Evolutionary conservation across 2,329 filamentous ascomycete genomes (phyloP), one percentile per base, ranked within the genome.

Genomic region (Colletotrichum ledebouriae): DNA sequence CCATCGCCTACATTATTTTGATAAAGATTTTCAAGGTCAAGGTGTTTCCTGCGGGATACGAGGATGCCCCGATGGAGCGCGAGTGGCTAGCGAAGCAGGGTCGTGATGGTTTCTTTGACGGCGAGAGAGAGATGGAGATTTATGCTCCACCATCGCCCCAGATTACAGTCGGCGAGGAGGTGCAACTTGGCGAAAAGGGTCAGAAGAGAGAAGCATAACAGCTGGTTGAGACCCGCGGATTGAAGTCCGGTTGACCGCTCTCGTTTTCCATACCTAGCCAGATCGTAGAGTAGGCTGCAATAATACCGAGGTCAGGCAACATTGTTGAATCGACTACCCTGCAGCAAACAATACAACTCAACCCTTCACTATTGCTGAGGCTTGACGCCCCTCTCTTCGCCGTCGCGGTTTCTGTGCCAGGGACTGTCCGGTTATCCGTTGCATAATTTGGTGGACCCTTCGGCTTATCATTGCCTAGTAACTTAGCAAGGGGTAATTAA

Each of bases 21-120:
- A 62, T 59, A 1, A 41, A 50, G 6, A 63, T 77, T 29, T 63
- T 73, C 47, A 75, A 73, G 64, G 63, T 56, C 6, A 65, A 62
- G 50, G 60, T 76, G 15, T 73, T 73, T 22, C 75, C 75, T 0
- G n/a, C 56, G 2, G 73, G 72, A 11, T 64, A 22, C 6, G 74
- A 74, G 53, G 47, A 46, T 4, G 47, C 69, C 25, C 70, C 70
- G 12, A 37, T 50, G 10, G 65, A 65, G 29, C 70, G 59, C 61
- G 73, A 75, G 56, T 75, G 70, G 72, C 63, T 75, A 17, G 72
- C 74, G 2, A 73, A 72, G 10, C 72, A 73, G 15, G 73, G 73
- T 0, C 71, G 73, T 0, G 73, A 75, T 3, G 74, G 74, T 0
- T 75, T 75, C 64, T 74, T 70, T 25, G 73, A 73, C n/a, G 72